Conservation (phyloP, 805 yeast genomes). For the Wickerhamomyces silvicola region DNA sequence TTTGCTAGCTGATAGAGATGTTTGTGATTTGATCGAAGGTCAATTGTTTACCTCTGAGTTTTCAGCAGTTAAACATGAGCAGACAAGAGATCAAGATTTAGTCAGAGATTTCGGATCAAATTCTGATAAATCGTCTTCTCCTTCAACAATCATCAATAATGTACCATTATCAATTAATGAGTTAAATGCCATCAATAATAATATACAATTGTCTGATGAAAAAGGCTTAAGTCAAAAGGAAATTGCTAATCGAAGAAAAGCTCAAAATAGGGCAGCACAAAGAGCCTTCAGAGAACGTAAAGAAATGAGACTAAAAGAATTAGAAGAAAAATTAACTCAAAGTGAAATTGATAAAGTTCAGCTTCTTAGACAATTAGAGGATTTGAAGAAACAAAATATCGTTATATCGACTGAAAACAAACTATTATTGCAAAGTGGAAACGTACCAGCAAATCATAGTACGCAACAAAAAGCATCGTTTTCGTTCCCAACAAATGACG, state of each 20-base stretch:
- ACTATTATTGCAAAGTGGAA: conserved; percentile 34
- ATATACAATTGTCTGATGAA: conserved; percentile 1
- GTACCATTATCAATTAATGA: conserved; percentile 9
- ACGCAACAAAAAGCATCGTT: conserved; percentile 11
- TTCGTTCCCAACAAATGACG: conserved; percentile 25
- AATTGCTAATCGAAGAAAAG: conserved; percentile 52
- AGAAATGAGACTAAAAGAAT: conserved; percentile 62
- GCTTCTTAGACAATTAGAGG: conserved; percentile 43
- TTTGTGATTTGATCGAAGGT: conserved; percentile 15
- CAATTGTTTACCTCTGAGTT: conserved; percentile 7
- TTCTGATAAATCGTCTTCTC: conserved; percentile 18
- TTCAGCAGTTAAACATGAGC: conserved; percentile 7
- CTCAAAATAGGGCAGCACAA: conserved; percentile 84
- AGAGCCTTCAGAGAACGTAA: conserved; percentile 80
- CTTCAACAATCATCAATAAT: conserved; percentile 10
- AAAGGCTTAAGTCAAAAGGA: conserved; percentile 26
- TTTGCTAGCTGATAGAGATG: conserved; percentile 11
- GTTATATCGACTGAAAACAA: conserved; percentile 59
- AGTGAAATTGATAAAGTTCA: conserved; percentile 50
- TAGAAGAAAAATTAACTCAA: conserved; percentile 49
- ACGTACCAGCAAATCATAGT: conserved; percentile 1
- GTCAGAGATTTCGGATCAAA: too few species aligned
- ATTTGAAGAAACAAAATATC: conserved; percentile 45
- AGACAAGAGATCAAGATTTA: conserved; percentile 2
- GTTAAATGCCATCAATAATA: conserved; percentile 3